Evolutionary conservation across 164 flowering plant genomes (phyloP).

Genomic region (Vitis labrusca): DNA sequence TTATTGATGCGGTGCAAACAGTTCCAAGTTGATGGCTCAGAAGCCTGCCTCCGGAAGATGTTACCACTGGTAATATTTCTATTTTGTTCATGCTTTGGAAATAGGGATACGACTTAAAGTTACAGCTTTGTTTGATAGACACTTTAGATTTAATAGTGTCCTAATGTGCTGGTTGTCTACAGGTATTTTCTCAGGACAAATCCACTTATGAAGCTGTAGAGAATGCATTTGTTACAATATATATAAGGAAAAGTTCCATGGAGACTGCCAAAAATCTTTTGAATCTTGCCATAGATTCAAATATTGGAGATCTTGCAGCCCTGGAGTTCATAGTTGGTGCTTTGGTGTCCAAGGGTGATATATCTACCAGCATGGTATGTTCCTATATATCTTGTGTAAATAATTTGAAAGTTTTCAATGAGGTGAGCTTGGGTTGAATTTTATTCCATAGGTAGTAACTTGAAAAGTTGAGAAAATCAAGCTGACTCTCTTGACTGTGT

Average conservation of each 20-base stretch:
- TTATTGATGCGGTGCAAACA: slow-evolving; percentile 94
- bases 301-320: slow-evolving; percentile 94
- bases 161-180: slow-evolving; percentile 11
- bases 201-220: slow-evolving; percentile 96
- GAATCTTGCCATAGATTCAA: slow-evolving; percentile 79
- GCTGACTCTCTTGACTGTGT: too few relatives aligned
- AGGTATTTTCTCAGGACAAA: slow-evolving; percentile 98
- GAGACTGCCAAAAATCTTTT: slow-evolving; percentile 87
- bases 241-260: slow-evolving; percentile 56
- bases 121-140: background rate
- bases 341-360: slow-evolving; percentile 87
- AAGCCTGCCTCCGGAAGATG: slow-evolving; percentile 91
- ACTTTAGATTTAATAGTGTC: background rate
- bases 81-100: slow-evolving; percentile 1
- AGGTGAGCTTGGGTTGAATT: background rate
- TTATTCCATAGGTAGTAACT: background rate
- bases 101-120: background rate
- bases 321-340: slow-evolving; percentile 68
- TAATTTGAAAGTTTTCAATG: background rate
- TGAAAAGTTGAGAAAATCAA: too few relatives aligned
- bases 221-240: slow-evolving; percentile 85
- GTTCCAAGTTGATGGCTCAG: slow-evolving; percentile 95
- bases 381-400: background rate
- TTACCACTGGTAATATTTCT: slow-evolving; percentile 73
- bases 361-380: slow-evolving; percentile 67